phyloP scores from a whole-genome alignment of 2,329 filamentous ascomycete species.

The Gaeumannomyces tritici region DNA sequence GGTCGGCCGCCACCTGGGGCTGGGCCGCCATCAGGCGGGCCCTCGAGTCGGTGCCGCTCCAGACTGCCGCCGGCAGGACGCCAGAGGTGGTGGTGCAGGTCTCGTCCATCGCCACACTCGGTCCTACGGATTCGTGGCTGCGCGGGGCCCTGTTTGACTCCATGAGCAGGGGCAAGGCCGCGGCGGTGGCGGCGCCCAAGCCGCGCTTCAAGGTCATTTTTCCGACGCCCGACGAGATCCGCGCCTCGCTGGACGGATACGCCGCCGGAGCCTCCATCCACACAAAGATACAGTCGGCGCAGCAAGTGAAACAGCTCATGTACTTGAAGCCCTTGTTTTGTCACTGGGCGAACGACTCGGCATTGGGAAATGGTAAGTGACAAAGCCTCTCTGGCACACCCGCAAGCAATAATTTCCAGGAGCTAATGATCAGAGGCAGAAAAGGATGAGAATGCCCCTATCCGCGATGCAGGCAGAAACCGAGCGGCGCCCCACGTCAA shows the following conservation, averaged over 20 bases:
- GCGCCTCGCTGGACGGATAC: conserved; percentile 69
- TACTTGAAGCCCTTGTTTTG: conserved; percentile 63
- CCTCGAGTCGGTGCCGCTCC: conserved; percentile 43
- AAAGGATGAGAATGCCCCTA: conserved; percentile 11
- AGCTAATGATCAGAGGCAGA: conserved; percentile 13
- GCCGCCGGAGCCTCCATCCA: conserved; percentile 71
- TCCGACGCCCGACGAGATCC: conserved; percentile 70
- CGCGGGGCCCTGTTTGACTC: conserved; percentile 50
- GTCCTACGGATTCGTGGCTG: conserved; percentile 62
- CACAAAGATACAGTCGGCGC: conserved; percentile 60
- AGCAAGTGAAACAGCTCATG: conserved; percentile 64
- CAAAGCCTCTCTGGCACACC: too few species aligned
- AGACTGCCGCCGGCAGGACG: conserved; percentile 19
- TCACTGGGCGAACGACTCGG: conserved; percentile 62
- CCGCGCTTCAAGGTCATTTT: conserved; percentile 66
- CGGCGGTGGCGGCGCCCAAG: conserved; percentile 5
- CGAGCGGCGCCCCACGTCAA: conserved; percentile 82
- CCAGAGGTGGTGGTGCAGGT: conserved; percentile 52
- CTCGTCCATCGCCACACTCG: conserved; percentile 76
- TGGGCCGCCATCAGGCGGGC: conserved; percentile 60
- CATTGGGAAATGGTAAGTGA: conserved; percentile 21
- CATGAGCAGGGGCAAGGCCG: conserved; percentile 23
- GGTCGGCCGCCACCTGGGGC: conserved; percentile 56
- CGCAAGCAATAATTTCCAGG: background rate
- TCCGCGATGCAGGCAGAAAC: conserved; percentile 47